phyloP scores from a whole-genome alignment of 225 moss, liverwort and hornwort species.

The Physcomitrium patens region DNA sequence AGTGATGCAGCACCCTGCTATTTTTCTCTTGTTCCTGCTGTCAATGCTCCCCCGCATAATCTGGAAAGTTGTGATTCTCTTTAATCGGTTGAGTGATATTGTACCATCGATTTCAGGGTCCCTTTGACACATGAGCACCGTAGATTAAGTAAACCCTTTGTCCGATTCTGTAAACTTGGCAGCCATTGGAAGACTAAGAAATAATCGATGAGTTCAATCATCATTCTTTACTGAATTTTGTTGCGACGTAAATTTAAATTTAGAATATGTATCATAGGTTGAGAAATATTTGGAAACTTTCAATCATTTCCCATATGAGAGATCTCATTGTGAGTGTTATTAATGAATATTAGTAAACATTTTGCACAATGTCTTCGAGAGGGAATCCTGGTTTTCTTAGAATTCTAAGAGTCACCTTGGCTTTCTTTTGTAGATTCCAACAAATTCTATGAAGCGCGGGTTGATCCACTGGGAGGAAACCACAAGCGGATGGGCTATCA shows the following conservation, averaged over 20 bases:
- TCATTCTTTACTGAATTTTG: slow-evolving; percentile 15
- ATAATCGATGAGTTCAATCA: neutral
- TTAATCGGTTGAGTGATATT: neutral
- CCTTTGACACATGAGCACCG: slow-evolving; percentile 5
- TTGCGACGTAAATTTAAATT: neutral
- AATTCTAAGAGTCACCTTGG: neutral
- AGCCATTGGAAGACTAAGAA: neutral
- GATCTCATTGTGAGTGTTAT: neutral
- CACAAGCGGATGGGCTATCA: slow-evolving; percentile 77
- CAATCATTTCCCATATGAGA: neutral
- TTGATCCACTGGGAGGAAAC: slow-evolving; percentile 74
- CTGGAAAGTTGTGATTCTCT: neutral
- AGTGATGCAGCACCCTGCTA: slow-evolving; percentile 8
- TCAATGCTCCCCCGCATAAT: too few species aligned
- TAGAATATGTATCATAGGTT: slow-evolving; percentile 12
- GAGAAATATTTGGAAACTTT: slow-evolving; percentile 10
- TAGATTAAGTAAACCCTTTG: neutral
- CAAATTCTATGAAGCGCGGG: slow-evolving; percentile 62
- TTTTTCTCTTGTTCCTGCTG: neutral
- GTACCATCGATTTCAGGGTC: neutral
- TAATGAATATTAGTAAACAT: too few species aligned
- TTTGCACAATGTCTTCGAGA: too few species aligned
- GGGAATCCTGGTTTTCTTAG: neutral
- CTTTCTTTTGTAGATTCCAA: slow-evolving; percentile 60
- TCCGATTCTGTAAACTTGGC: neutral